Evolutionary conservation across 495 filamentous ascomycete species (phyloP), one percentile per base, ranked within the genome.

Genomic region (Glarea lozoyensis): DNA sequence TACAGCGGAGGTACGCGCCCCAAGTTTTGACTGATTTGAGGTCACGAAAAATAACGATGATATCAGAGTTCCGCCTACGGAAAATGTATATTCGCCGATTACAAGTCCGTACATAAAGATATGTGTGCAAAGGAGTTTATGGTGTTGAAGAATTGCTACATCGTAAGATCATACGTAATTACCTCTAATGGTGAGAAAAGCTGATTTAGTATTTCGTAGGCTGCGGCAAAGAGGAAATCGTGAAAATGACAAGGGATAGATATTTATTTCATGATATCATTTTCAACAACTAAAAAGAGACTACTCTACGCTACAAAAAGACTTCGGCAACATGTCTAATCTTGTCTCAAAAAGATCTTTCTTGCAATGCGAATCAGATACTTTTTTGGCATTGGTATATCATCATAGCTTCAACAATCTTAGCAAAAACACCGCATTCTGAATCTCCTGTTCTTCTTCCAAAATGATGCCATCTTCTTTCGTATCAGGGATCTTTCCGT

Each of bases 41-140:
- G 21, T 21, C 10, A 37, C 30, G 16, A 32, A 1, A 36, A 36
- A 30, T 42, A 43, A 46, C 12, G 38, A 7, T 24, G 29, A 34
- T 45, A 38, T 9, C 53, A 97, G 90, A 80, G 84, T 38, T 71
- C 86, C 6, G 72, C 74, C 12, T 99, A 97, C 55, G 92, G 92
- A 39, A 88, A 88, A 70, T 99, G 92, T 59, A 77, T 99, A 44
- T 70, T 92, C 24, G 76, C 76, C 7, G 90, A 99, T 58, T 97
- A 93, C 63, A 89, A 88, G 56, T 78, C 86, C 17, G 78, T 96
- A 3, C 74, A 89, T 50, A 94, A 94, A 52, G 87, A 96, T 60
- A 88, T 90, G 69, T 99, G 92, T 56, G 68, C 71, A 2, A 78
- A 76, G 37, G 87, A 96, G 56, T 97, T 99, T 46, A 62, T 94